Conservation (phyloP, 768 basidiomycete species). For the Tulasnella sp. region DNA sequence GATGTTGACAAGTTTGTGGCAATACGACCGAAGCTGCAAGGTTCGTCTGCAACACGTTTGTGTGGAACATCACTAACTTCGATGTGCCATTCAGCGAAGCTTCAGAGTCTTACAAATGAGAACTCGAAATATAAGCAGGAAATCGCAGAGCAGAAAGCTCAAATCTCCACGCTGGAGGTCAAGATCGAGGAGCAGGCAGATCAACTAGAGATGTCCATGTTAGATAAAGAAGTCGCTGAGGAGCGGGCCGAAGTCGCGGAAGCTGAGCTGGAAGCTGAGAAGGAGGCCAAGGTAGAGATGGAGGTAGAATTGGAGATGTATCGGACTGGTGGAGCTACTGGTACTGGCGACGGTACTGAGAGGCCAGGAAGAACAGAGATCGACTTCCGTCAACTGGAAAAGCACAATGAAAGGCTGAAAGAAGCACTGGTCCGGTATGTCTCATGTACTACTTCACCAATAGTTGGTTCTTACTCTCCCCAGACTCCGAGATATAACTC, state of each 20-base stretch:
- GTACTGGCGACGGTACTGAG: conserved; percentile 4
- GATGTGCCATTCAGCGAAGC: conserved; percentile 59
- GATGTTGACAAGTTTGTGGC: conserved; percentile 78
- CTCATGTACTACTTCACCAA: not conserved
- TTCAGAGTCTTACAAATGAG: conserved; percentile 67
- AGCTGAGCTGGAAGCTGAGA: conserved; percentile 61
- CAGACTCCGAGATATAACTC: conserved; percentile 77
- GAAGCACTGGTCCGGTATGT: conserved; percentile 77
- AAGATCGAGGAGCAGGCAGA: conserved; percentile 70
- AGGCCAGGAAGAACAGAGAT: conserved; percentile 34
- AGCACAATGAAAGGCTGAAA: conserved; percentile 90
- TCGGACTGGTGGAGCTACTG: conserved; percentile 27
- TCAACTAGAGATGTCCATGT: conserved; percentile 84
- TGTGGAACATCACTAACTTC: not conserved
- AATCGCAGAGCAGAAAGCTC: conserved; percentile 55
- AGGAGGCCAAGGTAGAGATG: conserved; percentile 60
- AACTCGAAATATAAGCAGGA: conserved; percentile 62
- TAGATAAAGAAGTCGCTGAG: conserved; percentile 95
- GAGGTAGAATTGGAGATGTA: conserved; percentile 78
- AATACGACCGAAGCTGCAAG: conserved; percentile 76
- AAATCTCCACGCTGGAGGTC: conserved; percentile 58
- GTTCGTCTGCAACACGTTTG: conserved; percentile 12
- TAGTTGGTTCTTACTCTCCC: not conserved
- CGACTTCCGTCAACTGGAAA: conserved; percentile 70
- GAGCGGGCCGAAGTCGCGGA: conserved; percentile 76